Base-by-base conservation (phyloP, 192 early-diverging fungal species). In the Coemansia sp. region DNA sequence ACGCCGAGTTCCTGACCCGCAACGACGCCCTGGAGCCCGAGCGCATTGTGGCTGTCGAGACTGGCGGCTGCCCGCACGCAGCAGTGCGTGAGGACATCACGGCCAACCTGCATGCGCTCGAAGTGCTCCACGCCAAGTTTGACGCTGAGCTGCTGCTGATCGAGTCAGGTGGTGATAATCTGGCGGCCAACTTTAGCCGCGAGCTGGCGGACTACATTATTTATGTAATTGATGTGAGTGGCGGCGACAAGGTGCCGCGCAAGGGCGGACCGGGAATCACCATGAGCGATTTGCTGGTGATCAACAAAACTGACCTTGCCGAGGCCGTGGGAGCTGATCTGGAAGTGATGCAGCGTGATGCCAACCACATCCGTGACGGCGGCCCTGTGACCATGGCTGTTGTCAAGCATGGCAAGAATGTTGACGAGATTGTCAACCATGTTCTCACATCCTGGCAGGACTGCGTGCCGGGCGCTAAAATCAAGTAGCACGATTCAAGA, bases 261-360 rank as follows among this genome's bases (percentile, higher is more conserved):
- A 98, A 98, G 84, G 96, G 96, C 55, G 96, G 96, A 6, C 94
- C 94, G n/a, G 96, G 96, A 61, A 98, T 96, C 62, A 96, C 94
- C 6, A 92, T 96, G 74, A 93, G 91, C 61, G 96, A 98, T 66
- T 84, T 98, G 39, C 83, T 98, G 29, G 85, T 98, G 31, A 89
- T 98, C 72, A 98, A 98, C 82, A 98, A 98, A 87, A 96, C 94
- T 4, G 96, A 98, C 73, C 72, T 98, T 23, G 96, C 96, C 22
- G 76, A 82, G 38, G 87, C 89, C 38, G 89, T 98, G 9, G 96
- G 96, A 10, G 94, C 96, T 9, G 93, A 98, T 63, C 84, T 98
- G 60, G 78, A 69, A 29, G 94, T 98, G 11, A 98, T 98, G 96
- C 87, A 85, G 21, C 82, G 92, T 49, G 96, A 98, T 75, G 88